A percentile compares a stretch with the other conserved stretches of the same genome.
Evolutionary conservation across 108 stramenopile genomes (phyloP).

Genomic region (Schizochytrium sp.): DNA sequence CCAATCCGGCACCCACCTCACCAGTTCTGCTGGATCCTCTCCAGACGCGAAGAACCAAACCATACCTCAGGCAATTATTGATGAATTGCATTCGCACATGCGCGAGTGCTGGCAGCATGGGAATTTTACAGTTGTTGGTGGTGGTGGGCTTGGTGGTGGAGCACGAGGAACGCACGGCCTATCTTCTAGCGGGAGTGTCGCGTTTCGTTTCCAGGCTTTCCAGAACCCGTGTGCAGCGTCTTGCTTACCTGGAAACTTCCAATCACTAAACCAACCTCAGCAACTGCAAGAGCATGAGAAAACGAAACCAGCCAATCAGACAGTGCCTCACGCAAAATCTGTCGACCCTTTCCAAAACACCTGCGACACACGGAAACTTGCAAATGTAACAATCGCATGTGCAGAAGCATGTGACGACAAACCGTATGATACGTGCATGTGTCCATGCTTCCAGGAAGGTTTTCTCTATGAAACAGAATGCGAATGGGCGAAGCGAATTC

Average conservation of each 20-base stretch:
- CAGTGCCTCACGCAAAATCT: neutral
- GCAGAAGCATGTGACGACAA: neutral
- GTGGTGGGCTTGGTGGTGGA: slow-evolving; percentile 45
- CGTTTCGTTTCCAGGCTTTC: slow-evolving; percentile 8
- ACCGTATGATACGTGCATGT: slow-evolving; percentile 20
- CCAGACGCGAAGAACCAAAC: neutral
- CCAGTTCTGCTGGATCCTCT: neutral
- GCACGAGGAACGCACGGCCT: neutral
- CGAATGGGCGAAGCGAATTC: slow-evolving; percentile 34
- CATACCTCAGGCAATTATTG: neutral
- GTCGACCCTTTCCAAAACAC: neutral
- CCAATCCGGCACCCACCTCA: neutral
- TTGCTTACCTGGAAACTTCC: neutral
- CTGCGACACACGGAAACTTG: neutral
- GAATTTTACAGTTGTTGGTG: slow-evolving; percentile 33
- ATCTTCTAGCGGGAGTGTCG: neutral
- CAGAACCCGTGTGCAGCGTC: neutral
- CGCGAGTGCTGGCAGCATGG: slow-evolving; percentile 20
- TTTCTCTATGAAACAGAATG: neutral
- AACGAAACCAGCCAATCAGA: neutral
- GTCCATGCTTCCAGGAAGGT: slow-evolving; percentile 22
- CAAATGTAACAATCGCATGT: slow-evolving; percentile 1
- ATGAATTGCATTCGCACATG: neutral
- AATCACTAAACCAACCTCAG: neutral
- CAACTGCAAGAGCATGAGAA: neutral